A percentile compares a stretch with the other conserved stretches of the same genome.
These are phyloP conservation scores for Neurospora africana DNA, from an alignment of 495 filamentous ascomycete genomes.

Conservation along the genomic window DNA sequence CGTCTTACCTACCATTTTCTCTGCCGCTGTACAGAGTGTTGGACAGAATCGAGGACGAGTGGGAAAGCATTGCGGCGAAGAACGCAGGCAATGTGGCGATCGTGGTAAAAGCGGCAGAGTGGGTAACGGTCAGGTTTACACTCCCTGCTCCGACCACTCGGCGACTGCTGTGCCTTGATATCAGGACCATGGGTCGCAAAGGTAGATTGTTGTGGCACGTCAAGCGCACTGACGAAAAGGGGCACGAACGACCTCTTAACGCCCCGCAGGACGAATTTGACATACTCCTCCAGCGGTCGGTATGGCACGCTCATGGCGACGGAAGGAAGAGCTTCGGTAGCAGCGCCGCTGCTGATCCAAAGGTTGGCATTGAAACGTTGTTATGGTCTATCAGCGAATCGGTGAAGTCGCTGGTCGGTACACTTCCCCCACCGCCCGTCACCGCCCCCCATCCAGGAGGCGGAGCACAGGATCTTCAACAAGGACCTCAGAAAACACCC, in stretches of 20 bases:
- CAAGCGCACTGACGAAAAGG: slow-evolving; percentile 12
- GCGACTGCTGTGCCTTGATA: slow-evolving; percentile 27
- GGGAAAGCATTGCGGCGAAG: slow-evolving; percentile 21
- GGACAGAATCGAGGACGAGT: slow-evolving; percentile 40
- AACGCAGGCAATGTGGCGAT: slow-evolving; percentile 30
- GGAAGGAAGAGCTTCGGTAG: slow-evolving; percentile 23
- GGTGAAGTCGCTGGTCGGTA: slow-evolving; percentile 19
- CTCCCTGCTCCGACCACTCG: slow-evolving; percentile 10
- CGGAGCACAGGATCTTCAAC: background rate
- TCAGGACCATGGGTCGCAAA: slow-evolving; percentile 23
- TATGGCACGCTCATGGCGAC: slow-evolving; percentile 24
- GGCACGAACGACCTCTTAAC: background rate
- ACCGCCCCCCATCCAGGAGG: background rate
- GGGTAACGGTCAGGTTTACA: slow-evolving; percentile 38
- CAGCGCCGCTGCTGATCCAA: slow-evolving; percentile 23
- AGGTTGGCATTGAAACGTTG: slow-evolving; percentile 22
- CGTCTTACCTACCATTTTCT: slow-evolving; percentile 40
- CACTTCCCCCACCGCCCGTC: slow-evolving; percentile 3
- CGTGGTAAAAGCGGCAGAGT: slow-evolving; percentile 34
- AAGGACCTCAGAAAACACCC: background rate
- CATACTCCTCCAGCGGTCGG: slow-evolving; percentile 20
- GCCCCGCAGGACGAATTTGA: slow-evolving; percentile 31
- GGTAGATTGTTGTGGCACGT: slow-evolving; percentile 35
- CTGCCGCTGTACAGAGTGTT: slow-evolving; percentile 61
- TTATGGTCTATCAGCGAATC: slow-evolving; percentile 18